phyloP scores from a whole-genome alignment of 2,329 filamentous ascomycete species.

The Neurospora sp. region DNA sequence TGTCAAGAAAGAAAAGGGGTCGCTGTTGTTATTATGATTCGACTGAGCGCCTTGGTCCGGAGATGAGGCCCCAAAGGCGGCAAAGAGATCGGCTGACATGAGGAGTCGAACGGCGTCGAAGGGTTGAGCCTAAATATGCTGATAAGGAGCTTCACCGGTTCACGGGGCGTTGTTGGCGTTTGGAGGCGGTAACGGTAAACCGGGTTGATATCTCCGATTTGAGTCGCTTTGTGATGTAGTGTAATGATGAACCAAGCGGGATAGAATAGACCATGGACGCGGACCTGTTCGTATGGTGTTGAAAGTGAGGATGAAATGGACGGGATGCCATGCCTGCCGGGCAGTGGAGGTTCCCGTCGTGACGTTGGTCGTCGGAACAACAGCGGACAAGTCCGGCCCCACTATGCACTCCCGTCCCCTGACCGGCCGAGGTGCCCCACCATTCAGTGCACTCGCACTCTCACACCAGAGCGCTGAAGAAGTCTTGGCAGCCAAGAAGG shows the following conservation, averaged over 20 bases:
- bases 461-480: not conserved
- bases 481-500: not conserved
- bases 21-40: slow-evolving; percentile 14
- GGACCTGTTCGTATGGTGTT: not conserved
- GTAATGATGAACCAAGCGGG: not conserved
- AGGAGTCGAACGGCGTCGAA: not conserved
- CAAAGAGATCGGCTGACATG: slow-evolving; percentile 60
- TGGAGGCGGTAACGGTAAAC: not conserved
- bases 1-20: slow-evolving; percentile 24
- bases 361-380: not conserved
- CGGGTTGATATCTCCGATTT: not conserved
- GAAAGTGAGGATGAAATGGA: not conserved
- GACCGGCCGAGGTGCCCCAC: not conserved
- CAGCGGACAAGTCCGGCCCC: not conserved
- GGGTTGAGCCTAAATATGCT: no score
- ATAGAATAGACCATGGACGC: not conserved
- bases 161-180: not conserved
- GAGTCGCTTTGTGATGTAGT: not conserved
- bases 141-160: not conserved
- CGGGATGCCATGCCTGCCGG: not conserved
- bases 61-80: slow-evolving; percentile 47
- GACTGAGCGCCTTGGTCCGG: slow-evolving; percentile 23
- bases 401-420: not conserved
- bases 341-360: not conserved
- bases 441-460: not conserved